Conservation (phyloP, 345 rosid genomes). For the Durio zibethinus region DNA sequence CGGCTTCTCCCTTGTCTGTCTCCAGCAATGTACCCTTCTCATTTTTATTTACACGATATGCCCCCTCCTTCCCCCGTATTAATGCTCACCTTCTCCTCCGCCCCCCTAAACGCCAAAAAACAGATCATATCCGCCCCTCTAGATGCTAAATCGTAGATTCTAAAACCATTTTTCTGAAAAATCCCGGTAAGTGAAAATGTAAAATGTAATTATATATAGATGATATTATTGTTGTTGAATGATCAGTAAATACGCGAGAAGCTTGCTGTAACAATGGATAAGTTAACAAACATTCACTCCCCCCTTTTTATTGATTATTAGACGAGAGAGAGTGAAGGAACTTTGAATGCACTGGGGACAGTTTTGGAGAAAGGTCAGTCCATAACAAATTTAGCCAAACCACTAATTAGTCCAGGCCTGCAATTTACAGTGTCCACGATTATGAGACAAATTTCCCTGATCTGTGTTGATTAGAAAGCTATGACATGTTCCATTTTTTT, state of each 20-base stretch:
- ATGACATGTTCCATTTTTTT: too few relatives aligned
- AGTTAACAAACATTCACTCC: neutral
- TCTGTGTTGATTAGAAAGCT: too few relatives aligned
- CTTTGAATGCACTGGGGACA: neutral
- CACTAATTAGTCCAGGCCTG: neutral
- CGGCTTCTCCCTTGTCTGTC: slow-evolving; percentile 12
- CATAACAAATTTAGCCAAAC: neutral
- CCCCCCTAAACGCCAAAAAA: neutral
- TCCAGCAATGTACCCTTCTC: neutral
- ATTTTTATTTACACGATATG: neutral
- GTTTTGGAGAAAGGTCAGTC: neutral
- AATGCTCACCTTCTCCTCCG: too few relatives aligned
- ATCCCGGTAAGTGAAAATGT: too few relatives aligned
- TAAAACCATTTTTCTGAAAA: too few relatives aligned
- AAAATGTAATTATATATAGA: too few relatives aligned
- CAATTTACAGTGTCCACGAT: neutral
- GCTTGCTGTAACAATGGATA: neutral
- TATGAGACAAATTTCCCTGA: too few relatives aligned
- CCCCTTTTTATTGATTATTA: neutral
- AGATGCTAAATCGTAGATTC: too few relatives aligned
- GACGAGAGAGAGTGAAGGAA: neutral
- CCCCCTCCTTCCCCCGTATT: neutral
- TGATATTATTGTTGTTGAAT: neutral
- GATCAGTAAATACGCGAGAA: neutral
- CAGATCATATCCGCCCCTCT: too few relatives aligned